phyloP scores from a whole-genome alignment of 768 basidiomycete species.

The Mycena vitilis region DNA sequence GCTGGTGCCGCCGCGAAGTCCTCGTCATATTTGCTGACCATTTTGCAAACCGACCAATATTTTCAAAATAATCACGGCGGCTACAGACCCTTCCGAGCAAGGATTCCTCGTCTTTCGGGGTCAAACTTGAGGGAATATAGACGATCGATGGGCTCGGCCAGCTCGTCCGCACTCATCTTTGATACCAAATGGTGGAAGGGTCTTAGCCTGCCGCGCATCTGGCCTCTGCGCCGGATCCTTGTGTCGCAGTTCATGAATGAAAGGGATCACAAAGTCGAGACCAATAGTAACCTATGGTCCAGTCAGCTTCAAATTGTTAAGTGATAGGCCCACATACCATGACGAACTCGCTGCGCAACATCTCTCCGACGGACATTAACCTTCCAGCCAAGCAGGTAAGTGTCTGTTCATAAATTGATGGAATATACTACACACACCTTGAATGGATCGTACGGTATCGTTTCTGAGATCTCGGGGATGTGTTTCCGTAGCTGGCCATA shows the following conservation, averaged over 20 bases:
- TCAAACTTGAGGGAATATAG: too few relatives aligned
- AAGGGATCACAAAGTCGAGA: not conserved
- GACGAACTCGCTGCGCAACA: not conserved
- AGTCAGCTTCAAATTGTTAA: not conserved
- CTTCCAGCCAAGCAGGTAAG: too few relatives aligned
- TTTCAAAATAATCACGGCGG: too few relatives aligned
- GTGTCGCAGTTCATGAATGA: conserved; percentile 1
- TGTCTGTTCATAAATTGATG: too few relatives aligned
- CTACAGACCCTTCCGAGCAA: too few relatives aligned
- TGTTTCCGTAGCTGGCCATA: conserved; percentile 1
- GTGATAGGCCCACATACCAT: not conserved
- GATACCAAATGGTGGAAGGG: not conserved
- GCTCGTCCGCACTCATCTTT: not conserved
- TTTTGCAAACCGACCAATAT: too few relatives aligned
- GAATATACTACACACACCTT: not conserved
- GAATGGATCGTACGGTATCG: conserved; percentile 14
- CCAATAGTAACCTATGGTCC: not conserved
- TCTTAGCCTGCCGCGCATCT: not conserved
- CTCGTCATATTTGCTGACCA: too few relatives aligned
- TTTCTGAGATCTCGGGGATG: conserved; percentile 10
- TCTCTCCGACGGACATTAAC: not conserved
- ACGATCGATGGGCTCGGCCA: too few relatives aligned
- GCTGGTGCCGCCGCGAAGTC: too few relatives aligned
- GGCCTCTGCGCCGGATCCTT: not conserved
- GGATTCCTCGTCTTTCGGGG: too few relatives aligned